Percentiles rank a stretch among this genome's conserved stretches.
Evolutionary conservation across 208 protist genomes (phyloP).

Genomic region (Leishmania lainsoni): DNA sequence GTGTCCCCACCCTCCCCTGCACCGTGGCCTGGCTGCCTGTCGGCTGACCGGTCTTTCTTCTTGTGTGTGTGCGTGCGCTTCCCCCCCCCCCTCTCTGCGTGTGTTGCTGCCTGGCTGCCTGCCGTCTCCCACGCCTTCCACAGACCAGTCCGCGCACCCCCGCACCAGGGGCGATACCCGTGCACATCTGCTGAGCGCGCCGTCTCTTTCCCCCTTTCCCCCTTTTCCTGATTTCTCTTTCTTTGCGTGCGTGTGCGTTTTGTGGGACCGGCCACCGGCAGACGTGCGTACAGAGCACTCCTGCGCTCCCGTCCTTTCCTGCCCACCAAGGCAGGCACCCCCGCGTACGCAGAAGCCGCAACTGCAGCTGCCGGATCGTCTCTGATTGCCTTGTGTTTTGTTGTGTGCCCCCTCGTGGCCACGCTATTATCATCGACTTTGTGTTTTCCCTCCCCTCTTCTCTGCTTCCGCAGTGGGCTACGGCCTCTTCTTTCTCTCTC

Average conservation of each 20-base stretch:
- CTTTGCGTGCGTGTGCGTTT: background rate
- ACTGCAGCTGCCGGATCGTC: background rate
- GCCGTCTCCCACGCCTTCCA: too few species aligned
- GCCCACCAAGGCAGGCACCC: too few species aligned
- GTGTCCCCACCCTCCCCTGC: too few species aligned
- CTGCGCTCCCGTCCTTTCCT: background rate
- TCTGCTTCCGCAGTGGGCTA: background rate
- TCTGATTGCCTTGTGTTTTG: background rate
- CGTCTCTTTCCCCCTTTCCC: background rate
- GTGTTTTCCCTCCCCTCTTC: background rate
- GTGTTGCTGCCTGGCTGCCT: background rate
- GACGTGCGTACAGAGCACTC: background rate
- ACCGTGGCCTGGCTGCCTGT: too few species aligned
- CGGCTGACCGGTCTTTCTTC: too few species aligned
- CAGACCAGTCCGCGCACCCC: too few species aligned
- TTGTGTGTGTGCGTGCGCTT: too few species aligned
- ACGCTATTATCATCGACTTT: background rate
- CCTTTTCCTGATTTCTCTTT: background rate
- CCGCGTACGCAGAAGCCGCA: background rate
- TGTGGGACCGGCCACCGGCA: background rate
- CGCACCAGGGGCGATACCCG: too few species aligned
- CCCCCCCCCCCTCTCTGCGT: background rate
- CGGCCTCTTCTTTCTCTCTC: background rate
- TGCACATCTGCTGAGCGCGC: too few species aligned
- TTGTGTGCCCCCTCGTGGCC: background rate